Conservation (phyloP, 2,329 filamentous ascomycete genomes). For the Pseudogymnoascus sp. region DNA sequence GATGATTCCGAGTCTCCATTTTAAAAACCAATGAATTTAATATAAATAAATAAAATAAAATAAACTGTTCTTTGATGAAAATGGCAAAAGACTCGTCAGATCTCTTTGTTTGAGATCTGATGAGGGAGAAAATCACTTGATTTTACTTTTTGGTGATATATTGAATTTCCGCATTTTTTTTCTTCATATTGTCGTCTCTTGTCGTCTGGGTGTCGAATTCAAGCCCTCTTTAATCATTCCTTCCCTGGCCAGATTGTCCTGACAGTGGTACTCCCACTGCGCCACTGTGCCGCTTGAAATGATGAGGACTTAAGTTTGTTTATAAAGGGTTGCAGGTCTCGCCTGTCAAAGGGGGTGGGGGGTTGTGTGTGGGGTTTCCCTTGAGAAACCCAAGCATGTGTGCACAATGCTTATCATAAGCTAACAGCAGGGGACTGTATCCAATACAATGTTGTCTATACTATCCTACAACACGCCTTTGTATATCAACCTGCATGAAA, state of each 20-base stretch:
- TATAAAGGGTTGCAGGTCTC: not conserved
- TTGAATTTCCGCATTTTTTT: not conserved
- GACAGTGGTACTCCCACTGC: not conserved
- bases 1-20: no score
- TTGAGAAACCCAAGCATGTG: not conserved
- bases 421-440: not conserved
- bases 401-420: not conserved
- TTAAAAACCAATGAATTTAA: no score
- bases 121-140: not conserved
- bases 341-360: not conserved
- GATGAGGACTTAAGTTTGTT: not conserved
- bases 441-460: constrained; percentile 1
- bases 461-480: not conserved
- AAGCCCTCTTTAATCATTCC: not conserved
- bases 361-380: not conserved
- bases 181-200: not conserved
- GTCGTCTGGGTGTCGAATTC: not conserved
- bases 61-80: not conserved
- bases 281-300: not conserved
- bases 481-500: constrained; percentile 1
- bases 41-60: no score
- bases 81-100: not conserved
- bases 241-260: not conserved
- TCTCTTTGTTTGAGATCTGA: not conserved
- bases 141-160: not conserved